Base-by-base conservation (phyloP, 169 alveolate genomes). In the Miamiensis avidus region DNA sequence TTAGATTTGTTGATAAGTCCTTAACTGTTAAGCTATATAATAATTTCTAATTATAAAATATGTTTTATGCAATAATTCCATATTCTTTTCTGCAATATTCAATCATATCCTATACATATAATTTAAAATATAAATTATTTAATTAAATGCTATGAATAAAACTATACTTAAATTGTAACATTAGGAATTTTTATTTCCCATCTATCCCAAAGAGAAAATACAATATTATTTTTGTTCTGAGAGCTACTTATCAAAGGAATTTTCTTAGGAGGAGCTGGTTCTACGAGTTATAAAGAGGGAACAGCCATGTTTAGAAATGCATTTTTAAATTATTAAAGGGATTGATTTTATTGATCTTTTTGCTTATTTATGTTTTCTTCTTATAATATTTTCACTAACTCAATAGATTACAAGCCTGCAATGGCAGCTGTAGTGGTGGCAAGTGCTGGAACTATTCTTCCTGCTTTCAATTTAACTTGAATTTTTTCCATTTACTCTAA, bases 381-480 rank as follows among this genome's bases (percentile, higher is more conserved):
- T 49, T 49, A 11, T 49, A 86, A 31, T 64, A 89, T 34, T 89
- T 95, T 94, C 15, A 95, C 88, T 69, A 94, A 64, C 78, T 95
- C 97, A 11, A 95, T 76, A 1, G 97, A 81, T 81, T 95, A 90
- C 29, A 95, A 78, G 0, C 94, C 98, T 0, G 98, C 98, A 34
- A 95, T 91, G 26, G 96, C 89, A 26, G 98, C 93, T 27, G 98
- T 95, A 0, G 98, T 95, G 0, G 98, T 94, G 26, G 98, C 98
- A n/a, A 95, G 81, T 1, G 98, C 98, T 65, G 98, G 98, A 0
- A 95, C 93, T 74, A 95, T 95, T 84, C 96, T 85, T 28, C 98
- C 98, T 20, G 98, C 98, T 79, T 95, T 95, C 25, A 95, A 82
- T 83, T 95, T 95, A 4, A 92, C 96, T 27, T 93, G 91, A 28